Evolutionary conservation across 495 filamentous ascomycete genomes (phyloP), one percentile per base, ranked within the genome.

Genomic region (Parathielavia appendiculata): DNA sequence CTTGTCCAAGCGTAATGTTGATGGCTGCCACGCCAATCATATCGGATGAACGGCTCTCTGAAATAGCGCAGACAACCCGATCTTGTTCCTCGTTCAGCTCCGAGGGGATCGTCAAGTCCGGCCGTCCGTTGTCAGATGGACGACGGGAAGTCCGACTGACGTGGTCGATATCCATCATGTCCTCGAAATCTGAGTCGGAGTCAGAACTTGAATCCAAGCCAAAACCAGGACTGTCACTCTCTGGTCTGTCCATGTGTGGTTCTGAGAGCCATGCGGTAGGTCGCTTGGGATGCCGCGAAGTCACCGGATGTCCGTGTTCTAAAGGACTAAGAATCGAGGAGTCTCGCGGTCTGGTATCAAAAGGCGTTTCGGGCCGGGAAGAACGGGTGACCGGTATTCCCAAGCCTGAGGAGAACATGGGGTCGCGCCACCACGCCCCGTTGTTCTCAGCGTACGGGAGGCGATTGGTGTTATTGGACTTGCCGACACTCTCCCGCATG

Each of bases 51-150:
- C 86, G 50, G 87, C 90, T 63, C 72, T 99, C 93, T 59, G 87
- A 89, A 55, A 97, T 74, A n/a, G 93, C 91, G 66, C 92, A 97
- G 44, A 97, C 75, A 62, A 97, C 84, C 51, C 87, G 82, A 64
- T 95, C 60, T 5, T 55, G 26, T 23, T 54, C 63, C 7, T 63
- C 63, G 13, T 8, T 20, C 0, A 14, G 10, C 6, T 46, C 54
- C 0, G 7, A 5, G 14, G 30, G 9, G 10, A 6, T 14, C 0
- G 13, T 20, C 5, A 44, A 12, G 13, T 32, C 30, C 1, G 14
- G 17, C 4, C 4, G 8, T 10, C 23, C 1, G 19, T 26, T 30
- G 13, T 10, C 44, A 13, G 13, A 4, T 23, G 32, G 30, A 9
- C 11, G 2, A 4, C 10, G 53, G 14, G 5, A 11, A 6, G 30